These are phyloP conservation scores for Neofusicoccum umdonicola DNA, from an alignment of 2,329 filamentous ascomycete genomes.

Conservation along the genomic window DNA sequence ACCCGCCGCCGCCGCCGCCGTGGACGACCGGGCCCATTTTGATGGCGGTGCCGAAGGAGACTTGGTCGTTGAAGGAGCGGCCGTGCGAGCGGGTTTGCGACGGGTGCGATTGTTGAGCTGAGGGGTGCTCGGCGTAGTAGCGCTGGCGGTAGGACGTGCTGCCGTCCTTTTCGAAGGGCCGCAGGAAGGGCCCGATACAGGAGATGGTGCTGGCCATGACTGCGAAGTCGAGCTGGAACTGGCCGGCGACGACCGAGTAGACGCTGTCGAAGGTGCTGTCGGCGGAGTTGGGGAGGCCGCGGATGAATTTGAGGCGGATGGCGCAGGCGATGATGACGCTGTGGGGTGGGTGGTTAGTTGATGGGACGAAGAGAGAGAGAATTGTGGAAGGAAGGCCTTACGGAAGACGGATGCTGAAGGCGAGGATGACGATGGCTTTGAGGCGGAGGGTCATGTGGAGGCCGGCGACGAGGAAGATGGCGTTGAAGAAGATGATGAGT, in stretches of 20 bases:
- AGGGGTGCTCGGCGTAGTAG: constrained; percentile 19
- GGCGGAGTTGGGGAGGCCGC: constrained; percentile 17
- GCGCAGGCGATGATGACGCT: constrained; percentile 27
- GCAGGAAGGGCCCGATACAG: constrained; percentile 32
- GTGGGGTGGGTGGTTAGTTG: not conserved
- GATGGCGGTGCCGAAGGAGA: not conserved
- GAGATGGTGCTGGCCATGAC: constrained; percentile 34
- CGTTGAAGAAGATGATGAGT: constrained; percentile 24
- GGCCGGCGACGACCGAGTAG: constrained; percentile 30
- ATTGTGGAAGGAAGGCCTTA: not conserved
- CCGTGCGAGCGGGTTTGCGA: not conserved
- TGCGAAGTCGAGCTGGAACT: constrained; percentile 37
- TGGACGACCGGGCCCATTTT: not conserved
- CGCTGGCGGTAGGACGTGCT: not conserved
- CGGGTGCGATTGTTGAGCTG: constrained; percentile 3
- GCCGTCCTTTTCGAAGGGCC: constrained; percentile 30
- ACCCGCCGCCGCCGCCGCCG: not conserved
- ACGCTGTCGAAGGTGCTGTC: constrained; percentile 23
- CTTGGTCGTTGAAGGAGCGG: constrained; percentile 2
- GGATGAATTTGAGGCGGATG: constrained; percentile 27
- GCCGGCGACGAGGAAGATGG: constrained; percentile 19
- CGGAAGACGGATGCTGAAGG: constrained; percentile 32
- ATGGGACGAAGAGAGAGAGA: not conserved
- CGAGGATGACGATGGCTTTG: constrained; percentile 29
- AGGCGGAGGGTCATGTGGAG: constrained; percentile 29